Conservation (phyloP, 768 basidiomycete species). For the Calocybe gangraenosa region DNA sequence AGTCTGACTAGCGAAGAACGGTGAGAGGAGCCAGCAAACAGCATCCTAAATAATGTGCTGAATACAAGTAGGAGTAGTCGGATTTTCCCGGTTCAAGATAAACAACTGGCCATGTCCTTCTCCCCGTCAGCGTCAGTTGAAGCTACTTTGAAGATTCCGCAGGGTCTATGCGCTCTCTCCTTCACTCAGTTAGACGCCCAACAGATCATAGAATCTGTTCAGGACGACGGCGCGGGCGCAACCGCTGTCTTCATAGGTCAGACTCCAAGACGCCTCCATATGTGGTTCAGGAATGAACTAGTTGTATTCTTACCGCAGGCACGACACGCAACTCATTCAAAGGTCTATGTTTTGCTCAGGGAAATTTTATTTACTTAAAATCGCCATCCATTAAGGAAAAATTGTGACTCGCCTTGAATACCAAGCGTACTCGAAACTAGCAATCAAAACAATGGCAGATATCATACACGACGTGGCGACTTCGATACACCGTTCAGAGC, state of each 20-base stretch:
- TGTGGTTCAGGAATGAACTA: not conserved
- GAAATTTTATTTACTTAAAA: not conserved
- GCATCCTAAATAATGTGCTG: too few relatives aligned
- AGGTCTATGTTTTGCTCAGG: constrained; percentile 37
- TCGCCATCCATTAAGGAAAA: constrained; percentile 44
- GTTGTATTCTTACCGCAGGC: constrained; percentile 22
- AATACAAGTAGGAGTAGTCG: not conserved
- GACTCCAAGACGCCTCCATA: not conserved
- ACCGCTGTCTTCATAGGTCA: constrained; percentile 71
- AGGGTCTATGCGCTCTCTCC: constrained; percentile 57
- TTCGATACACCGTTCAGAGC: constrained; percentile 37
- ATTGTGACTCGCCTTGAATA: constrained; percentile 72
- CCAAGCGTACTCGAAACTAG: constrained; percentile 77
- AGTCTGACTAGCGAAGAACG: not conserved
- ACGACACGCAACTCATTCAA: constrained; percentile 84
- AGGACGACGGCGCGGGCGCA: constrained; percentile 64
- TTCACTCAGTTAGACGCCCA: constrained; percentile 53
- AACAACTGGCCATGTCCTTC: constrained; percentile 8
- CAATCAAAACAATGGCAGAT: constrained; percentile 69
- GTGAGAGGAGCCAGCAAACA: too few relatives aligned
- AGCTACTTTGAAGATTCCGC: constrained; percentile 32
- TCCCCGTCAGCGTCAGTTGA: constrained; percentile 37
- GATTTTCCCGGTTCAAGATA: too few relatives aligned
- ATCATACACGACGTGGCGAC: constrained; percentile 48
- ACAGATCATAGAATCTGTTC: constrained; percentile 57